Base-by-base conservation (phyloP, 2,329 filamentous ascomycete species). In the Trichoderma oligosporum region DNA sequence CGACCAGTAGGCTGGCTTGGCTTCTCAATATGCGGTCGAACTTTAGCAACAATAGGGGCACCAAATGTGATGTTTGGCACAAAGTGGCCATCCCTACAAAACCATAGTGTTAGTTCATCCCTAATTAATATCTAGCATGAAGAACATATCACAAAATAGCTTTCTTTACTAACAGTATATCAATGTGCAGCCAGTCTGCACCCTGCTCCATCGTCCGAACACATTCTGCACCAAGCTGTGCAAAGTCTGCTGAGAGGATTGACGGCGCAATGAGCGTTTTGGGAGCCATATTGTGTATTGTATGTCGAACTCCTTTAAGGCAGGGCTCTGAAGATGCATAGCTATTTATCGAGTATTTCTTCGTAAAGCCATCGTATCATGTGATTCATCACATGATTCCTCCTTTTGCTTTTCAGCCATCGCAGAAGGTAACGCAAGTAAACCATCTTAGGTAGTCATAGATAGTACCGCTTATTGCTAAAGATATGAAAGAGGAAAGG, bases 21-120 rank as follows among this genome's bases (percentile, higher is more conserved):
- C 64, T 82, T 81, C 57, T 90, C 86, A 66, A 99, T 92, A 67
- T 96, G 89, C 44, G 83, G 80, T 61, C 94, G 86, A 67, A 99
- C 94, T 78, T 93, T 96, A 65, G 91, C 93, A 44, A 99, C 94
- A 35, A 99, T 91, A 4, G 93, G 92, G 18, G 93, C 86, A 59
- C 94, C 94, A 69, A 97, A 97, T 46, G 94, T 97, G 74, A 99
- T 91, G 77, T 99, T 99, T 52, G 94, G 94, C 39, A 99, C 94
- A 69, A 99, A 99, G 73, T 99, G 94, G 57, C 94, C 94, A 73
- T 99, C 94, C 93, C 95, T 91, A 64, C 14, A 18, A 16, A 14
- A 8, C 24, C 31, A 33, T 9, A 29, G 12, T 16, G 31, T 52
- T 39, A 53, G 47, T n/a, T n/a, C n/a, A n/a, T n/a, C n/a, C n/a